These are phyloP conservation scores for Salix exigua DNA, from an alignment of 345 rosid species.

Conservation along the genomic window DNA sequence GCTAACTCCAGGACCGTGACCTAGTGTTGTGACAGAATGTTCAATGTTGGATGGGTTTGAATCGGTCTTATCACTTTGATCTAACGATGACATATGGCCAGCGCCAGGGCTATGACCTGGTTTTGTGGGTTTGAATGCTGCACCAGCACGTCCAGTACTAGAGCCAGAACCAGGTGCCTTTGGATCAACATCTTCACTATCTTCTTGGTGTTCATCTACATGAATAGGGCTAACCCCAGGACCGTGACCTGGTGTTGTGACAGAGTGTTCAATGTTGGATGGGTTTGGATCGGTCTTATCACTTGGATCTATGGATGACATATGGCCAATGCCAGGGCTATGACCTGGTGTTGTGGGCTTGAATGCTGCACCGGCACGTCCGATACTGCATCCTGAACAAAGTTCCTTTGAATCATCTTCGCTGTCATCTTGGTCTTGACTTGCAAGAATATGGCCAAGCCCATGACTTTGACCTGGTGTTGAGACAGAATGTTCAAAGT, in stretches of 20 bases:
- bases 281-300: neutral
- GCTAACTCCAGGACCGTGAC: too few species aligned
- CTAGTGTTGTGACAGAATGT: too few species aligned
- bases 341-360: slow-evolving; percentile 42
- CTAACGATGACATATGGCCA: neutral
- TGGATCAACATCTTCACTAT: neutral
- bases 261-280: neutral
- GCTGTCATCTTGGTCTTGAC: slow-evolving; percentile 2
- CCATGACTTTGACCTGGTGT: slow-evolving; percentile 49
- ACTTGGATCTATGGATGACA: neutral
- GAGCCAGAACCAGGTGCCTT: too few species aligned
- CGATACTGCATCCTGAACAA: neutral
- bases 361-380: neutral
- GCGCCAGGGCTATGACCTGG: slow-evolving; percentile 40
- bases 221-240: neutral
- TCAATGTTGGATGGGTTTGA: too few species aligned
- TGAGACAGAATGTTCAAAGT: neutral
- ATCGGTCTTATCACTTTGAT: too few species aligned
- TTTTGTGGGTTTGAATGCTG: neutral
- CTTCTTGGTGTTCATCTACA: neutral
- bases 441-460: slow-evolving; percentile 19
- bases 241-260: slow-evolving; percentile 33
- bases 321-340: slow-evolving; percentile 50
- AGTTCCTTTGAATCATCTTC: neutral
- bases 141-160: too few species aligned